Conservation (phyloP, 1,284 basidiomycete species). For the Leccinum variabile region DNA sequence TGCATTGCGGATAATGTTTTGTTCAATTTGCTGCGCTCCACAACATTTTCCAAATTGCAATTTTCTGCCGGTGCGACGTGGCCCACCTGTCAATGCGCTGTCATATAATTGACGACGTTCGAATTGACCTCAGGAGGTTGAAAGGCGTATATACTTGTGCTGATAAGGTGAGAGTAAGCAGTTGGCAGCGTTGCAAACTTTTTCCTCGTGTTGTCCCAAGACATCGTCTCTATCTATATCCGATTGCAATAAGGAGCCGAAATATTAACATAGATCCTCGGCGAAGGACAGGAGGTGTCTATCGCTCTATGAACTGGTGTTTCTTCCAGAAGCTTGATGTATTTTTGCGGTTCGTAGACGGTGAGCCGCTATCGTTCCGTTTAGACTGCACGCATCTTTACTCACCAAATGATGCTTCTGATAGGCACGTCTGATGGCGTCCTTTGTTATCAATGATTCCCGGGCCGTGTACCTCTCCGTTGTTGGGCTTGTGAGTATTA, state of each 20-base stretch:
- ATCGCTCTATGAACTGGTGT: not conserved
- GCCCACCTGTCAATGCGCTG: too few relatives aligned
- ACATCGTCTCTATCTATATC: not conserved
- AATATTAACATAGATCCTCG: not conserved
- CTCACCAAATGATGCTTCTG: not conserved
- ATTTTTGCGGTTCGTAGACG: not conserved
- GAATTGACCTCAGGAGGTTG: not conserved
- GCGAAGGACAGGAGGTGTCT: not conserved
- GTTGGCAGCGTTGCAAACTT: not conserved
- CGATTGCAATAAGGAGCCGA: not conserved
- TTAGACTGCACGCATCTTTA: not conserved
- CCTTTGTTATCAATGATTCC: not conserved
- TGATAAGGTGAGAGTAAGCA: not conserved
- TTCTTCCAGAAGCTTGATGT: not conserved
- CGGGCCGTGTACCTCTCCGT: not conserved
- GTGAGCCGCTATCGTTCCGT: not conserved
- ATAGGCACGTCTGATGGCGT: not conserved
- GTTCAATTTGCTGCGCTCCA: too few relatives aligned
- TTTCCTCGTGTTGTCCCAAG: not conserved
- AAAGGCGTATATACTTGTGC: not conserved
- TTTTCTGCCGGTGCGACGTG: too few relatives aligned
- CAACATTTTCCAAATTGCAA: too few relatives aligned
- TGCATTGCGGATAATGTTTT: too few relatives aligned
- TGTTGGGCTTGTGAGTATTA: not conserved
- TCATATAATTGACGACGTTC: too few relatives aligned